phyloP scores from a whole-genome alignment of 2,329 filamentous ascomycete genomes.

The Coleophoma eucalyptorum region DNA sequence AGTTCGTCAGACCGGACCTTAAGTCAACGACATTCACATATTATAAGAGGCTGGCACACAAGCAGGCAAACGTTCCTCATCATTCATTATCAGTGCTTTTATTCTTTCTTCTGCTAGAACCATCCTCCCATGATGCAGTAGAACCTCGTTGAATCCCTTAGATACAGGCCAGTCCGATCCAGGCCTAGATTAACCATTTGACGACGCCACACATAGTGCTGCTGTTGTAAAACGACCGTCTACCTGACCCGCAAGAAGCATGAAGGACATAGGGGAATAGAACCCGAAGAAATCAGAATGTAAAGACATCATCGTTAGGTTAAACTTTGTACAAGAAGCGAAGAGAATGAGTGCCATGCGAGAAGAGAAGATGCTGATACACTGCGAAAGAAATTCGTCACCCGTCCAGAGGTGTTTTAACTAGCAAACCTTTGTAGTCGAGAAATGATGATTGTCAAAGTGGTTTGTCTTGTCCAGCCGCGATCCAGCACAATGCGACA shows the following conservation, averaged over 20 bases:
- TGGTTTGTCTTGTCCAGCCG: constrained; percentile 6
- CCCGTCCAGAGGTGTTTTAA: constrained; percentile 5
- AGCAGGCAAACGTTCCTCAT: too few relatives aligned
- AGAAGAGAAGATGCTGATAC: too few relatives aligned
- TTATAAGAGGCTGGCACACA: too few relatives aligned
- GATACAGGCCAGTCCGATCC: background rate
- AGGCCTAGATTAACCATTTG: background rate
- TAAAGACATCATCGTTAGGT: background rate
- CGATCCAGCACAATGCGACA: constrained; percentile 13
- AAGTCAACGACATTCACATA: too few relatives aligned
- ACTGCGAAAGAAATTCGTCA: constrained; percentile 4
- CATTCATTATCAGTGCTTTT: background rate
- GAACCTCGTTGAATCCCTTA: background rate
- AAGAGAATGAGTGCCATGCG: background rate
- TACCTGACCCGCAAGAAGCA: background rate
- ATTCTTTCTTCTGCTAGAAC: background rate
- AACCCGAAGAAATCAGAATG: background rate
- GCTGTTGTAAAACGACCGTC: background rate
- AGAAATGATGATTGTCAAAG: constrained; percentile 8
- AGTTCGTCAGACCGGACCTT: too few relatives aligned
- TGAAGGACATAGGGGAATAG: background rate
- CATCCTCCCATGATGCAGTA: background rate
- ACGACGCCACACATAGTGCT: background rate
- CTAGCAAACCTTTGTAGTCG: constrained; percentile 10
- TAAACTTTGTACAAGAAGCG: background rate